Percentiles rank a stretch among this genome's conserved stretches.
Evolutionary conservation across 1,284 basidiomycete genomes (phyloP).

Genomic region (Boletus chippewaensis): DNA sequence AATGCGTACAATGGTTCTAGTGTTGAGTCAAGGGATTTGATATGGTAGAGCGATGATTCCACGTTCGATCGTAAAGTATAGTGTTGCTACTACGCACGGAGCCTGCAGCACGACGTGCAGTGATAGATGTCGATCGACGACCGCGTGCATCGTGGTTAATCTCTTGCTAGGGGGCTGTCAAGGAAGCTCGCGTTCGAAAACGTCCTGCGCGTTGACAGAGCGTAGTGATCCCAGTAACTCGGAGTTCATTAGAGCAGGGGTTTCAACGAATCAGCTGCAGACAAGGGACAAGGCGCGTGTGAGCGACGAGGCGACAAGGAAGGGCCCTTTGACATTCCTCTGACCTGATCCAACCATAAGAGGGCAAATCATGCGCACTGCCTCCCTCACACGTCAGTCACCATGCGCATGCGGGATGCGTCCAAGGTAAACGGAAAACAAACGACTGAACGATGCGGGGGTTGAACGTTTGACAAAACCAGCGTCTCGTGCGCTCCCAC

Average conservation of each 20-base stretch:
- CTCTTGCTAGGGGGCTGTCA: slow-evolving; percentile 7
- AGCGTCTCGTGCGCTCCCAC: slow-evolving; percentile 24
- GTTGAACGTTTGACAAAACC: not conserved
- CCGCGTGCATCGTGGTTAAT: slow-evolving; percentile 26
- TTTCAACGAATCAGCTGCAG: slow-evolving; percentile 14
- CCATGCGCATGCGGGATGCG: slow-evolving; percentile 9
- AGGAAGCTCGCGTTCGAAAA: not conserved
- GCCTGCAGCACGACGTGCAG: slow-evolving; percentile 9
- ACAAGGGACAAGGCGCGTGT: slow-evolving; percentile 17
- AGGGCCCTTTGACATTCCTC: not conserved
- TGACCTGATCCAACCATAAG: slow-evolving; percentile 12
- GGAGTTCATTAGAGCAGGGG: slow-evolving; percentile 16
- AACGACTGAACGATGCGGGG: slow-evolving; percentile 7
- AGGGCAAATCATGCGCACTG: slow-evolving; percentile 8
- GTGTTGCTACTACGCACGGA: slow-evolving; percentile 2
- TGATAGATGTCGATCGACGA: slow-evolving; percentile 13
- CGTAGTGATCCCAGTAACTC: slow-evolving; percentile 13
- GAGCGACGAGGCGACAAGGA: slow-evolving; percentile 24
- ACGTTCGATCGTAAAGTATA: slow-evolving; percentile 5
- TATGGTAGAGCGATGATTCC: slow-evolving; percentile 4
- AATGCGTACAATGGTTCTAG: not conserved
- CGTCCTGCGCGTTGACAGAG: slow-evolving; percentile 2
- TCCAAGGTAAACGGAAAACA: not conserved
- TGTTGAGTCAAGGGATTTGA: not conserved
- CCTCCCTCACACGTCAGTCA: slow-evolving; percentile 8